Base-by-base conservation (phyloP, 1,139 yeast species). In the Hyphopichia fennica region DNA sequence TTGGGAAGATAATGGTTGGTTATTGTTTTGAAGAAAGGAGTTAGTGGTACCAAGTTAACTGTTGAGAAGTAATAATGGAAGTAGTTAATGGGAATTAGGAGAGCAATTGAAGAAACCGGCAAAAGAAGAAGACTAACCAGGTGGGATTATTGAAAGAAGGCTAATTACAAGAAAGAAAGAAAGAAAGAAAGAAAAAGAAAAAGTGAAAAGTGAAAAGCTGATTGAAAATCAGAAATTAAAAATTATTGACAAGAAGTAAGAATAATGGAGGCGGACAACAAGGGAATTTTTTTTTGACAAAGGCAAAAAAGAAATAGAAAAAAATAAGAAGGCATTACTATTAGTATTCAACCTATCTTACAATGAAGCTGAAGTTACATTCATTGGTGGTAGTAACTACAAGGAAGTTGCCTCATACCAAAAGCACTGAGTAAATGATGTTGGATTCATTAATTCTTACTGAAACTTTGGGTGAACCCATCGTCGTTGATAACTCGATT, bases 231-330 rank as follows among this genome's bases (percentile, higher is more conserved):
- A 28, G 34, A n/a, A n/a, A n/a, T n/a, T n/a, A n/a, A n/a, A n/a
- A n/a, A n/a, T n/a, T n/a, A n/a, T n/a, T n/a, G n/a, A 37, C 38
- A 35, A 43, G 23, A 23, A 41, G 48, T 23, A 43, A 45, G 6
- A 49, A 39, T 18, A 47, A 39, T 25, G 28, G 28, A 25, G 28
- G 28, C 28, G 28, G 28, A 9, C 8, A 25, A 25, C 28, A 25
- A 25, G 28, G 28, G 28, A 7, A n/a, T n/a, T n/a, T n/a, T n/a
- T n/a, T n/a, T n/a, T n/a, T n/a, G n/a, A n/a, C n/a, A n/a, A n/a
- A n/a, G n/a, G n/a, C n/a, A n/a, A n/a, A n/a, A n/a, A n/a, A 30
- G 50, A 48, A 14, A 47, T 50, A 15, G 56, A 52, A 14, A 50
- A 29, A 52, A 43, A 11, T 45, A 45, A 30, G 45, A 47, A n/a